Base-by-base conservation (phyloP, 2,329 filamentous ascomycete genomes). In the Coniochaeta sp. region DNA sequence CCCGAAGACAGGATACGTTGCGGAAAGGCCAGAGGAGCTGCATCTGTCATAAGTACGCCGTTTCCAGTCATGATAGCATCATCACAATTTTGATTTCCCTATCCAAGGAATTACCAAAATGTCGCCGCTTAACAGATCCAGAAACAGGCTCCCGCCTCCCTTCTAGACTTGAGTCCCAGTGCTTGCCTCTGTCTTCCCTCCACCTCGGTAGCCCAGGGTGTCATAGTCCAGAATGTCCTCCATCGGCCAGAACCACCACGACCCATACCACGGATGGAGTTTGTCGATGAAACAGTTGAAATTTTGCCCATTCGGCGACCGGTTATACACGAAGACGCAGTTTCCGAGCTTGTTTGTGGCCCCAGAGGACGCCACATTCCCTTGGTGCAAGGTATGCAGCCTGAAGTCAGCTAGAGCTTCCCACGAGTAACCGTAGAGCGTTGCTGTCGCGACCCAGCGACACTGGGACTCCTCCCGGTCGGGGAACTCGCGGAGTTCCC, bases 241-340 rank as follows among this genome's bases (percentile, higher is more conserved):
- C 31, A 57, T 57, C 19, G 54, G 54, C 28, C n/a, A 57, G 54
- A 57, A 57, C 54, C 54, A 57, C 54, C 54, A 57, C 54, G 54
- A 57, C 14, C 54, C 54, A 17, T 38, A 17, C 54, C 1, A 19
- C n/a, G 54, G 54, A 22, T 57, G 31, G n/a, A 57, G 54, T 8
- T 19, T 38, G 17, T 57, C 54, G 17, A 22, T 17, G 31, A 34
- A 57, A 28, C 54, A 57, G 33, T 57, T 57, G 54, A 4, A 34
- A n/a, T 57, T 57, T 3, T 9, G 5, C 8, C 24, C 31, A 8
- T 17, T 17, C n/a, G n/a, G 19, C 28, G 8, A 14, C 2, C n/a
- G 28, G 14, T 57, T 57, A 22, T 19, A 57, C 16, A 36, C 2
- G 54, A 57, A 57, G 54, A 57, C 54, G 16, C 3, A 5, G 6